Percentiles rank a stretch among this genome's conserved stretches.
These are phyloP conservation scores for Candida neerlandica DNA, from an alignment of 1,139 yeast species.

Conservation along the genomic window DNA sequence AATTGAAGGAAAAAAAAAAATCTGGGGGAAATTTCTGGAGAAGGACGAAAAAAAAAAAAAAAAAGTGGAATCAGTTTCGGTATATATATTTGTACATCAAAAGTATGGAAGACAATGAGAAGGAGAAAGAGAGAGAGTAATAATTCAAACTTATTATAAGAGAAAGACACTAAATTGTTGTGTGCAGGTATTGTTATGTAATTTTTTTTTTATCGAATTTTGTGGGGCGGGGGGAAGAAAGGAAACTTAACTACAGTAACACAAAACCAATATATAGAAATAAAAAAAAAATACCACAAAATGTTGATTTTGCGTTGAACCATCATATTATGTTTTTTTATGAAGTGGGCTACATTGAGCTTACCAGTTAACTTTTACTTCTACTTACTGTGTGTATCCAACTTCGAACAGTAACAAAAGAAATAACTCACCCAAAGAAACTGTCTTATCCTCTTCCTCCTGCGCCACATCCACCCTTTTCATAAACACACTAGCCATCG, in stretches of 20 bases:
- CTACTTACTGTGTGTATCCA: too few relatives aligned
- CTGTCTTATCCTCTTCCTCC: too few relatives aligned
- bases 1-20: not conserved
- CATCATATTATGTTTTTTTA: not conserved
- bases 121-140: not conserved
- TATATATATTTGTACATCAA: conserved; percentile 1
- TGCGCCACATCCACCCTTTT: too few relatives aligned
- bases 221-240: conserved; percentile 8
- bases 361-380: too few relatives aligned
- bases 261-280: not conserved
- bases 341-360: not conserved
- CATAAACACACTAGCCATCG: too few relatives aligned
- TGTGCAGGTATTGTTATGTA: conserved; percentile 1
- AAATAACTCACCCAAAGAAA: too few relatives aligned
- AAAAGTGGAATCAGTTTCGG: not conserved
- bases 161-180: not conserved
- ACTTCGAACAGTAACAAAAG: too few relatives aligned
- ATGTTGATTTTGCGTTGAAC: not conserved
- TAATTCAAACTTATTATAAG: not conserved
- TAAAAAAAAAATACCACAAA: not conserved
- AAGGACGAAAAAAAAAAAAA: not conserved
- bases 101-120: not conserved
- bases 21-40: not conserved
- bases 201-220: not conserved
- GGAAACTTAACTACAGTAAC: not conserved